A percentile compares a stretch with the other conserved stretches of the same genome.
These are phyloP conservation scores for Salix exigua DNA, from an alignment of 345 rosid species.

Conservation along the genomic window DNA sequence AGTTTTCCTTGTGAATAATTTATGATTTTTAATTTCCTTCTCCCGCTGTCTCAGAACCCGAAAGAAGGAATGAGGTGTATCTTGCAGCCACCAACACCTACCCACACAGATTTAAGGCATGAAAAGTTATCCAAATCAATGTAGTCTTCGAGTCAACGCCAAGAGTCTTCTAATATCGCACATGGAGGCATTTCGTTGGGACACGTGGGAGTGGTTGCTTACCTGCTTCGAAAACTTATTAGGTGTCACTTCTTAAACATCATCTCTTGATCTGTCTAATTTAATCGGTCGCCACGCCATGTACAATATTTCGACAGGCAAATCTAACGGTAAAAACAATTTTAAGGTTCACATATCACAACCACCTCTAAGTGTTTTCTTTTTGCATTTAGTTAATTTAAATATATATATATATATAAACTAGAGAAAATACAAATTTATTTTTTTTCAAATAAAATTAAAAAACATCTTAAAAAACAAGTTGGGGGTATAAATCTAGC, in stretches of 20 bases:
- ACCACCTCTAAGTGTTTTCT: not conserved
- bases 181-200: conserved; percentile 20
- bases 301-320: conserved; percentile 2
- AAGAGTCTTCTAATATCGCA: not conserved
- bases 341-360: not conserved
- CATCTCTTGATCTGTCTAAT: not conserved
- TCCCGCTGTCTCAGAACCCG: not conserved
- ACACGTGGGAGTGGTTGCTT: conserved; percentile 31
- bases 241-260: conserved; percentile 1
- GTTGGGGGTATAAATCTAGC: not conserved
- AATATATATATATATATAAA: too few relatives aligned
- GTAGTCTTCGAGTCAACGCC: not conserved
- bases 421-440: too few relatives aligned
- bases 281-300: conserved; percentile 26
- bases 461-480: too few relatives aligned
- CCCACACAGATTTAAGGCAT: too few relatives aligned
- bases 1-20: not conserved
- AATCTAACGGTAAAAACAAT: not conserved
- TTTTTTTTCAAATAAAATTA: too few relatives aligned
- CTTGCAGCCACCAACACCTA: not conserved
- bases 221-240: conserved; percentile 18
- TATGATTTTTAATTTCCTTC: not conserved
- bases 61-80: not conserved
- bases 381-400: too few relatives aligned
- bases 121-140: not conserved